Conservation (phyloP, 106 monocot genomes). For the Ottelia alismoides region DNA sequence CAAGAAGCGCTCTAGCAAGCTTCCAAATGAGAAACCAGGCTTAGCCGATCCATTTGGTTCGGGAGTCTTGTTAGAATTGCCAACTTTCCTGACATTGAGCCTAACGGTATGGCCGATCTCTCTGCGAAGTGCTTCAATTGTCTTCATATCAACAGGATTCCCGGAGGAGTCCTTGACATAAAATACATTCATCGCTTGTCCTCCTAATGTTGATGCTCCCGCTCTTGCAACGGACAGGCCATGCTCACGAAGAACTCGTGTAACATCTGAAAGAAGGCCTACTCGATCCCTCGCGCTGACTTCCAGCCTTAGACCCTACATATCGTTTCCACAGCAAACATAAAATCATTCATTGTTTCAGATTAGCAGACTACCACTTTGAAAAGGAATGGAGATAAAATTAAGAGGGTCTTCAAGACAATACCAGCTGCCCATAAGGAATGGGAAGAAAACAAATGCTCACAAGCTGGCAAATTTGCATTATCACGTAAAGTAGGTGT, state of each 20-base stretch:
- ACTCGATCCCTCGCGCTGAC: slow-evolving; percentile 77
- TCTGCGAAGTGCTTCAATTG: slow-evolving; percentile 49
- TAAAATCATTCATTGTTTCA: no score
- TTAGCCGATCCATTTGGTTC: slow-evolving; percentile 31
- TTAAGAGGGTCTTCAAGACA: no score
- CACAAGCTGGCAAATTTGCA: no score
- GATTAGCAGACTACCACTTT: no score
- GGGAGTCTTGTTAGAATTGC: slow-evolving; percentile 14
- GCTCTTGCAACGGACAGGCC: slow-evolving; percentile 64
- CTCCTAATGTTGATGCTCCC: slow-evolving; percentile 62
- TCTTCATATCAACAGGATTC: slow-evolving; percentile 47
- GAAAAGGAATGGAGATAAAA: neutral
- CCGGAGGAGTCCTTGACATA: slow-evolving; percentile 80
- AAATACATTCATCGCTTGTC: slow-evolving; percentile 64
- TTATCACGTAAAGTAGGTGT: no score
- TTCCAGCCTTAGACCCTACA: slow-evolving; percentile 78
- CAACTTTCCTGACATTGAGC: slow-evolving; percentile 70
- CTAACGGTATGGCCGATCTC: slow-evolving; percentile 67
- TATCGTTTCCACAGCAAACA: no score
- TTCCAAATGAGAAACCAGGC: slow-evolving; percentile 57
- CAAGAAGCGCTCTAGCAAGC: slow-evolving; percentile 48
- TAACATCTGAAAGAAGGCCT: slow-evolving; percentile 86
- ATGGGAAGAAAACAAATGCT: no score
- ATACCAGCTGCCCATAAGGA: no score
- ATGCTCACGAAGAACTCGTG: slow-evolving; percentile 73